Conservation (phyloP, 805 yeast genomes). For the Priceomyces melissophilus region DNA sequence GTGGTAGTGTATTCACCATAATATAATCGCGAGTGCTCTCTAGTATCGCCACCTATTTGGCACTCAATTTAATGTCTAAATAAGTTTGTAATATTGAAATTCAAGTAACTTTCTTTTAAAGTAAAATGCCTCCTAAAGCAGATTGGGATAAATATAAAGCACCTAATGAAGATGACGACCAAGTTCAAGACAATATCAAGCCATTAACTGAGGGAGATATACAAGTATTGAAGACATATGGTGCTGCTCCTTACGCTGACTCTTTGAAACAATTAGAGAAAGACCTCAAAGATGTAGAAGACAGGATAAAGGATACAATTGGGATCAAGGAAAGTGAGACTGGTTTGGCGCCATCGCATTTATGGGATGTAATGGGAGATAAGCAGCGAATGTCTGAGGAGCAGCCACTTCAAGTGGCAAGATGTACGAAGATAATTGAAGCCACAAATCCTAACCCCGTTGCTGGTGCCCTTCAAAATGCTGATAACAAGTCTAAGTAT, state of each 20-base stretch:
- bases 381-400: slow-evolving; percentile 89
- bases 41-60: slow-evolving; percentile 4
- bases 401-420: slow-evolving; percentile 95
- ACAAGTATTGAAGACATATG: slow-evolving; percentile 94
- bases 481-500: slow-evolving; percentile 85
- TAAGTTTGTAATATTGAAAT: not conserved
- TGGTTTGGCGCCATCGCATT: slow-evolving; percentile 93
- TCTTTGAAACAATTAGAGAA: slow-evolving; percentile 78
- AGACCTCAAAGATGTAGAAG: slow-evolving; percentile 81
- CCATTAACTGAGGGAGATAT: slow-evolving; percentile 96
- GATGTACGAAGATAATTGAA: slow-evolving; percentile 95
- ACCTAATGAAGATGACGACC: slow-evolving; percentile 69
- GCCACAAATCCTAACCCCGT: slow-evolving; percentile 39
- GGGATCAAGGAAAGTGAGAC: slow-evolving; percentile 96
- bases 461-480: slow-evolving; percentile 43
- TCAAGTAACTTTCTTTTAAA: not conserved
- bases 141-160: slow-evolving; percentile 98
- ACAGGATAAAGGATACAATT: slow-evolving; percentile 87
- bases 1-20: not conserved
- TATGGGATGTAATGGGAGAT: slow-evolving; percentile 98
- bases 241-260: slow-evolving; percentile 93
- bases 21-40: not conserved
- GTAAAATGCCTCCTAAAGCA: slow-evolving; percentile 86
- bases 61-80: not conserved
- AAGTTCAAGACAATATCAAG: slow-evolving; percentile 65